Evolutionary conservation across 2,329 filamentous ascomycete species (phyloP), one percentile per base, ranked within the genome.

Genomic region (Colletotrichum echinochloae): DNA sequence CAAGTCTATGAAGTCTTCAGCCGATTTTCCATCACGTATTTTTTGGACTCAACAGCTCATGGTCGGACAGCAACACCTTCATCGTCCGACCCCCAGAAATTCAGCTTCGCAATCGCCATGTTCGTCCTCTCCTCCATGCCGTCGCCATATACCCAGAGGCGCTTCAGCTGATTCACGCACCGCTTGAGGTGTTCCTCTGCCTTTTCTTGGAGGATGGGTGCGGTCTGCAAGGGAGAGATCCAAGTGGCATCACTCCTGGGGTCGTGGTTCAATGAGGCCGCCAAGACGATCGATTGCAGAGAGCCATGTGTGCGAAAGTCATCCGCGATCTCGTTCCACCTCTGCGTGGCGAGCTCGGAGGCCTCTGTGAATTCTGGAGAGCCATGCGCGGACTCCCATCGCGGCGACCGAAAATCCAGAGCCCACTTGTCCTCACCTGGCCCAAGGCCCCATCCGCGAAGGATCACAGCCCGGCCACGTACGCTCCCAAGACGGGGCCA

Each of bases 101-200:
- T 67, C 49, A 67, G 59, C 16, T 64, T 67, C 1, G 59, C 51
- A 23, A 67, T 67, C 5, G 65, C 60, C 65, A 56, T 49, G 20
- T 49, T 67, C 3, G 60, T 67, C 2, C 49, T 54, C 7, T 64
- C 51, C 20, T 55, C 33, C 65, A 67, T 67, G 39, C 39, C 54
- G n/a, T 67, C 65, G 0, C 65, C 65, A 28, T 46, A 63, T 1
- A 67, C n/a, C 65, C 65, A 67, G 0, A 67, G 5, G 1, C 41
- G 59, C 16, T 23, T 26, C 23, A 64, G 26, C 41, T 44, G 39
- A 5, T 20, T 56, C 7, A 37, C 16, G 9, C 18, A 23, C 18
- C 56, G 37, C 4, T 20, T 35, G 4, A 67, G 23, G 26, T 67
- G 33, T 2, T 37, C 4, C 5, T 23, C 61, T 8, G 51, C 39